Evolutionary conservation across 306 rosid species (phyloP).

Genomic region (Rosa chinensis): DNA sequence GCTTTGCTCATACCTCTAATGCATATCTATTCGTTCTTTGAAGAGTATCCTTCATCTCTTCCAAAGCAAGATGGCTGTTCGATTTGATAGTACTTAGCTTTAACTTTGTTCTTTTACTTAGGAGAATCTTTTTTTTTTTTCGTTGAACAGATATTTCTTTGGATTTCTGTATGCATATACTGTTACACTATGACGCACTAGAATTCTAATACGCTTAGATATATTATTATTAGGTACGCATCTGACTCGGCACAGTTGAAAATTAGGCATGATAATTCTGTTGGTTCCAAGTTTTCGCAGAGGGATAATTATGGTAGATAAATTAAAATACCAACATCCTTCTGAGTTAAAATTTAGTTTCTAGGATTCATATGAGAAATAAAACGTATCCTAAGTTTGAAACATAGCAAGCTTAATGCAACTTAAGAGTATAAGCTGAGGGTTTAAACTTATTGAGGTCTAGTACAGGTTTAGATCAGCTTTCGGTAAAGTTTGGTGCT

Average conservation of each 20-base stretch:
- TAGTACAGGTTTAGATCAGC: neutral
- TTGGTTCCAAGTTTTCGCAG: neutral
- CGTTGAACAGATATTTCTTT: neutral
- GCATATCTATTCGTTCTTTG: neutral
- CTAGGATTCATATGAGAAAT: neutral
- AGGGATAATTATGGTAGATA: neutral
- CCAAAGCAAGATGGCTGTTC: slow-evolving; percentile 2
- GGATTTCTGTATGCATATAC: neutral
- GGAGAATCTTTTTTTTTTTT: neutral
- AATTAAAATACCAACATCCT: neutral
- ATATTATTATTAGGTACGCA: neutral
- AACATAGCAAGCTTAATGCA: neutral
- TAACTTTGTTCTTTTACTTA: neutral
- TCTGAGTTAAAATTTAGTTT: neutral
- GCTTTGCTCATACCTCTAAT: neutral
- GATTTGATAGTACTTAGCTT: neutral
- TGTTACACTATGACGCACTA: neutral
- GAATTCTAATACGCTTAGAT: neutral
- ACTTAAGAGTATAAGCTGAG: neutral
- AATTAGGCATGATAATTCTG: neutral
- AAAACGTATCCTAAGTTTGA: neutral
- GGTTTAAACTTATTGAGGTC: neutral
- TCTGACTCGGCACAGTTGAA: neutral
- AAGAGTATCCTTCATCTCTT: neutral
- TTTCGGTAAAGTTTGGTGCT: slow-evolving; percentile 1